Conservation (phyloP, 768 basidiomycete species). For the Mycena rosella region DNA sequence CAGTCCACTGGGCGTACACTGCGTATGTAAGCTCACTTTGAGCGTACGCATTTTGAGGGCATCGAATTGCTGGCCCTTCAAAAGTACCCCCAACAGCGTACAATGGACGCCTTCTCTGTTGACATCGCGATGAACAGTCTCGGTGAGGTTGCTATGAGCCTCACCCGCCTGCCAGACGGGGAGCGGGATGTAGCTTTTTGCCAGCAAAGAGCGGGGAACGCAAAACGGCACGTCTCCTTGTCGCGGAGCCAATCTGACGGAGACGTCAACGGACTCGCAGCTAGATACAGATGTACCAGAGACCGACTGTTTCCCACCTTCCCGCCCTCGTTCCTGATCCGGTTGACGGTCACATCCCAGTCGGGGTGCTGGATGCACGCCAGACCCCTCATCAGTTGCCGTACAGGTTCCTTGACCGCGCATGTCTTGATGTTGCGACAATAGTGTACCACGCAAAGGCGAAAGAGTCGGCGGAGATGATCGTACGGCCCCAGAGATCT, state of each 20-base stretch:
- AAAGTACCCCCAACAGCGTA: not conserved
- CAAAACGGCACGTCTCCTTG: slow-evolving; percentile 42
- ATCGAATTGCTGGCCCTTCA: slow-evolving; percentile 1
- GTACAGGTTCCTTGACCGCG: not conserved
- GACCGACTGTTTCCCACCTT: not conserved
- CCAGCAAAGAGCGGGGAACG: slow-evolving; percentile 46
- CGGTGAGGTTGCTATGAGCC: slow-evolving; percentile 43
- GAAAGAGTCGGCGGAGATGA: not conserved
- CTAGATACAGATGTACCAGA: not conserved
- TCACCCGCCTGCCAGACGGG: slow-evolving; percentile 43
- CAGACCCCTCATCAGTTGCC: not conserved
- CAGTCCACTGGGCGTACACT: no score
- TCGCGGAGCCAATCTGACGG: slow-evolving; percentile 46
- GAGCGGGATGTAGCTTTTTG: slow-evolving; percentile 43
- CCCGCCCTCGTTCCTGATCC: not conserved
- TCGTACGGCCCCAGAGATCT: not conserved
- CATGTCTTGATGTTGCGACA: not conserved
- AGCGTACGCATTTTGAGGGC: not conserved
- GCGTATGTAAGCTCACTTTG: not conserved
- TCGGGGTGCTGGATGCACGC: not conserved
- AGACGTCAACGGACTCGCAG: no score
- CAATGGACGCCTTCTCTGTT: slow-evolving; percentile 43
- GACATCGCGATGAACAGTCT: slow-evolving; percentile 42
- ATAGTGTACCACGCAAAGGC: not conserved
- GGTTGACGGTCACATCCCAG: not conserved